Evolutionary conservation across 352 stramenopile species (phyloP), one percentile per base, ranked within the genome.

Genomic region (Globisporangium iwayamae): DNA sequence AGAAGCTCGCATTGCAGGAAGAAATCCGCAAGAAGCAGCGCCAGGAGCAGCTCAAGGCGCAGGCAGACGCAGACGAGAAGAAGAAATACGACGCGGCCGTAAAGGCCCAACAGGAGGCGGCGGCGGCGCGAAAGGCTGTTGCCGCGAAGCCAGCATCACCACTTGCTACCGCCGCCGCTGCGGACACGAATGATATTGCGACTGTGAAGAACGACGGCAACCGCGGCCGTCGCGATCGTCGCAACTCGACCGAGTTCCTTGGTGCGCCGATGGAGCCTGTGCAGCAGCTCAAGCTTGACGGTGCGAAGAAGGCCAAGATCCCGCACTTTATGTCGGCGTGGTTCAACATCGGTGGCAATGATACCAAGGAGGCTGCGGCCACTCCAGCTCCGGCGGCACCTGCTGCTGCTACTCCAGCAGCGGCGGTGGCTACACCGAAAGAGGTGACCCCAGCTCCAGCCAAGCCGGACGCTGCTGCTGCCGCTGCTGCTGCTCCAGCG

Each of bases 301-400:
- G 76, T 0, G 83, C 80, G 4, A 84, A 84, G 56, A 89, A 89
- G 61, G 83, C 83, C 59, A 88, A 90, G 67, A 91, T 91, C 56
- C 79, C 79, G 39, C 71, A 83, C 61, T 91, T 91, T 60, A 57
- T 88, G 43, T 89, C 80, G 9, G 78, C 76, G 5, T 89, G 80
- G 80, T 89, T 89, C 53, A 86, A 89, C 59, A 65, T 65, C n/a
- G 71, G 70, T 28, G 73, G 74, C 10, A 67, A 78, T 51, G 75
- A 86, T 38, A 72, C 72, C 2, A 80, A 83, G 51, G 60, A 72
- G 25, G 62, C 20, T 20, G 64, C 62, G 18, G 61, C 66, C 18
- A 53, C 68, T 20, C 64, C 73, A 4, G 67, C 68, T 16, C 65
- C 69, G 22, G 59, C 32, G 11, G 28, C 16, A 9, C 43, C 45